Percentiles rank a stretch among this genome's conserved stretches.
Conservation (phyloP, 306 rosid species). For the Cucumis sativus region Cucumber_9930_V3 NC_026656.2:715001-715500, state of each 20-base stretch:
- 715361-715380: too few species aligned
- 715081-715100: neutral
- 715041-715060: neutral
- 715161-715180: neutral
- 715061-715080: neutral
- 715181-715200: neutral
- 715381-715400: too few species aligned
- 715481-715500: too few species aligned
- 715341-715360: too few species aligned
- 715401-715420: too few species aligned
- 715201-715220: neutral
- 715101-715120: neutral
- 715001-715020: neutral
- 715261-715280: neutral
- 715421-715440: too few species aligned
- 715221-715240: neutral
- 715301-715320: neutral
- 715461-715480: too few species aligned
- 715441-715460: too few species aligned
- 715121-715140: neutral
- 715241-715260: neutral
- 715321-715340: neutral
- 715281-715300: neutral
- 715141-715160: neutral
- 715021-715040: neutral